Evolutionary conservation across 2,329 filamentous ascomycete species (phyloP), one percentile per base, ranked within the genome.

Genomic region (Lojkania enalia): DNA sequence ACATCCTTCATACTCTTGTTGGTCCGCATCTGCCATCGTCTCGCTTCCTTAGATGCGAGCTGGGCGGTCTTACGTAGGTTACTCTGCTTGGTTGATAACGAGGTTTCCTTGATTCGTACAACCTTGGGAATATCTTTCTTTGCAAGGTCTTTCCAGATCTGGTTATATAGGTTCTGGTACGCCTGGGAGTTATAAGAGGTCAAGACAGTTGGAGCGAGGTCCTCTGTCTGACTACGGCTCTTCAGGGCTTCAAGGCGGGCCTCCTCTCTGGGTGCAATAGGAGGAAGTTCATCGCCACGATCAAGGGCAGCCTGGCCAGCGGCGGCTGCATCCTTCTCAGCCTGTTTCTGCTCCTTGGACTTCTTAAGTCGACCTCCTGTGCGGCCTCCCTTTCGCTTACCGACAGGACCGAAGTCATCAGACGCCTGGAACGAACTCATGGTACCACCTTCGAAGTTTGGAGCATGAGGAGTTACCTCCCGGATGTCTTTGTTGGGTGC

Each of bases 1-100:
- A 95, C 88, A 70, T 99, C 94, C 71, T 99, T 99, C 69, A 88
- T 94, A 65, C 91, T 95, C 79, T 99, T 97, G 77, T 99, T 99
- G 42, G 94, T 99, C 31, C 90, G 87, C 49, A 95, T 82, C 71
- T 99, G 95, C 94, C 94, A 99, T 63, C 95, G 82, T 64, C 95
- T 90, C 42, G 94, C 92, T 73, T 99, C 94, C 69, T 99, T 99
- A 49, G 92, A 95, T 5, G 94, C 94, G 30, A 99, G 77, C 59
- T 97, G 92, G 12, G 91, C 94, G 0, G 94, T 99, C 79, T 99
- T 99, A 68, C 95, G 94, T 36, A 96, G 81, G 60, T 99, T 99
- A n/a, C 92, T 95, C 41, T 88, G 83, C 66, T 95, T 95, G 27
- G 87, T 95, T 6, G 85, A 82, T 46, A 92, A 84, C 0, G 92